These are phyloP conservation scores for Hyparrhenia diplandra DNA, from an alignment of 176 grass and related monocot genomes.

Conservation along the genomic window DNA sequence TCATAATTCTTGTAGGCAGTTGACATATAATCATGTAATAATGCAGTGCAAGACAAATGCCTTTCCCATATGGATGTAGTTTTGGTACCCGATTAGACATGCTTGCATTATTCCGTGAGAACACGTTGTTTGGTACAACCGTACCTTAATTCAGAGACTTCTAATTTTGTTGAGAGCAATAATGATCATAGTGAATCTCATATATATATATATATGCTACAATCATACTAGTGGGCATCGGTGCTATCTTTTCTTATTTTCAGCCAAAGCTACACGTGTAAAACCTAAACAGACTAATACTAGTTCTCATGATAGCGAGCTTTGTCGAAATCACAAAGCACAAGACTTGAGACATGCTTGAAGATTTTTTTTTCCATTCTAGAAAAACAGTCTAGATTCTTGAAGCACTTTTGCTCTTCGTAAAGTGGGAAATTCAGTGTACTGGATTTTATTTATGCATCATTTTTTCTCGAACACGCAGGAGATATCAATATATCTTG, in stretches of 20 bases:
- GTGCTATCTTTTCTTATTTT: background rate
- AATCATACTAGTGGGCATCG: background rate
- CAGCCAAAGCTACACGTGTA: background rate
- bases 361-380: background rate
- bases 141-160: background rate
- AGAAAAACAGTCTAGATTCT: background rate
- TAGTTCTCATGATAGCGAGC: background rate
- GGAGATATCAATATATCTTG: background rate
- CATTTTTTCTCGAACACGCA: background rate
- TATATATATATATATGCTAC: no score
- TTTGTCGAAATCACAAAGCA: background rate
- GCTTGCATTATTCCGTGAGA: background rate
- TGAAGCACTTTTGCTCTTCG: background rate
- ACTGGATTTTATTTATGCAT: background rate
- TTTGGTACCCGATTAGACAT: conserved; percentile 12
- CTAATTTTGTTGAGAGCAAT: conserved; percentile 23
- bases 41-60: conserved; percentile 8
- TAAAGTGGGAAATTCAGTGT: background rate
- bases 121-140: background rate
- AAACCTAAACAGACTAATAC: background rate
- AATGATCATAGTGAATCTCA: conserved; percentile 4
- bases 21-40: conserved; percentile 22
- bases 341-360: background rate
- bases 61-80: conserved; percentile 13
- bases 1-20: conserved; percentile 2